These are phyloP conservation scores for Piper betle DNA, from an alignment of 164 flowering plant genomes.

Conservation along the genomic window DNA sequence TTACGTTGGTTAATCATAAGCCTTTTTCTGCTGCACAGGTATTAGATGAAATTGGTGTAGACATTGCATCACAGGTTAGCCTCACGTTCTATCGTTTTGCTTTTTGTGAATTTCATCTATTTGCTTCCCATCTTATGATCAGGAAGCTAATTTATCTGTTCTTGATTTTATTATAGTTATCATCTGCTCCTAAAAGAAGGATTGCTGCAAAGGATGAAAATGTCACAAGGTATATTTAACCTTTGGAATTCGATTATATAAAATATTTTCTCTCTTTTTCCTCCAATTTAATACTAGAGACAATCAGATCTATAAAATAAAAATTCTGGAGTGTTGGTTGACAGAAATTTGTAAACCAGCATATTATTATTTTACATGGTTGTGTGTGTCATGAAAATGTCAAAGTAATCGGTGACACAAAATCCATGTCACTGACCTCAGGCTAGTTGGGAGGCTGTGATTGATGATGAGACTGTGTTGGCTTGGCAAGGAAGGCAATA, in stretches of 20 bases:
- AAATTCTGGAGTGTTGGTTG: too few relatives aligned
- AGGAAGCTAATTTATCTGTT: conserved; percentile 4
- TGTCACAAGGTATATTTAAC: conserved; percentile 51
- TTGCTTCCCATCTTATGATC: not conserved
- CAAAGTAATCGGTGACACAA: too few relatives aligned
- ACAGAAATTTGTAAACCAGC: too few relatives aligned
- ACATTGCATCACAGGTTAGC: conserved; percentile 91
- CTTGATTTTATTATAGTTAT: conserved; percentile 38
- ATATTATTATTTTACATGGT: too few relatives aligned
- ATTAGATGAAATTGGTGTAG: conserved; percentile 93
- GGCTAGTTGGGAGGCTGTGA: too few relatives aligned
- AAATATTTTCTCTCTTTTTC: not conserved
- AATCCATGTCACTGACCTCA: too few relatives aligned
- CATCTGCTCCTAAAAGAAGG: conserved; percentile 88
- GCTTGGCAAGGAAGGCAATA: too few relatives aligned
- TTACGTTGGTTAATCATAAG: not conserved
- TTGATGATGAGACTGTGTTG: too few relatives aligned
- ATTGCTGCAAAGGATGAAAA: conserved; percentile 54
- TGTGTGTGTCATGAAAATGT: too few relatives aligned
- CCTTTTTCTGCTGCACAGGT: conserved; percentile 33
- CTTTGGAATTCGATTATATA: not conserved
- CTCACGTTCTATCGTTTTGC: not conserved
- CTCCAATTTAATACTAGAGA: not conserved
- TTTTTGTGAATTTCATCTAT: not conserved
- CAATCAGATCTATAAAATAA: too few relatives aligned